Percentiles rank a stretch among this genome's conserved stretches.
Conservation (phyloP, 208 protist genomes). For the Trypanosomatidae sp. region DNA sequence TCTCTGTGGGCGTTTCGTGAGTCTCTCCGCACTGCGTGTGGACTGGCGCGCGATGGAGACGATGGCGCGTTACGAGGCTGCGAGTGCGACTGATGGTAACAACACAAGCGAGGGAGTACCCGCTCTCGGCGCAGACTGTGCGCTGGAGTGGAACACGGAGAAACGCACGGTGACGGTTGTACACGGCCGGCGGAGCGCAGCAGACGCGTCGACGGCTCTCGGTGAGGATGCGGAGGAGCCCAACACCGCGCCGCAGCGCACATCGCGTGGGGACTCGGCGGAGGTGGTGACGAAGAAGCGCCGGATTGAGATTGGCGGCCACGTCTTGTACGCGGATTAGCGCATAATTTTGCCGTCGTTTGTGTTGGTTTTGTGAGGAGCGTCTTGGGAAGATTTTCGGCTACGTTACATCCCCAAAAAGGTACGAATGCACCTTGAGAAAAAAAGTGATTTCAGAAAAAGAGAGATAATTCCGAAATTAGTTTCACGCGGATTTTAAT, state of each 20-base stretch:
- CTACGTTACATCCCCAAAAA: too few species aligned
- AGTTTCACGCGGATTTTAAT: too few species aligned
- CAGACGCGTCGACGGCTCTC: neutral
- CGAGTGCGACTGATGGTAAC: neutral
- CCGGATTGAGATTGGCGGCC: conserved; percentile 60
- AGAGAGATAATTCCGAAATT: too few species aligned
- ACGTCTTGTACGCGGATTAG: conserved; percentile 54
- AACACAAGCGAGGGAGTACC: too few species aligned
- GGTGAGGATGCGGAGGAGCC: conserved; percentile 21
- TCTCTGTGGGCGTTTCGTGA: conserved; percentile 34
- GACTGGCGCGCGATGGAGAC: conserved; percentile 42
- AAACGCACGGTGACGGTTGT: conserved; percentile 19
- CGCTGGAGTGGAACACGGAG: conserved; percentile 41
- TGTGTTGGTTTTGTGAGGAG: neutral
- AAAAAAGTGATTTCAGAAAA: too few species aligned
- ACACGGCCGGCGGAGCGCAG: conserved; percentile 1
- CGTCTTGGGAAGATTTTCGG: neutral
- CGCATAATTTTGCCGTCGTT: too few species aligned
- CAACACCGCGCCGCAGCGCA: neutral
- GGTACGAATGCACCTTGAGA: too few species aligned
- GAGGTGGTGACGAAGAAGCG: conserved; percentile 32
- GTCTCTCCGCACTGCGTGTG: conserved; percentile 41
- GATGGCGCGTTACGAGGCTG: conserved; percentile 18
- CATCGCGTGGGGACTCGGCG: neutral
- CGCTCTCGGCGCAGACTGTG: conserved; percentile 16